Conservation (phyloP, 805 yeast species). For the Candida silvicultrix region DNA sequence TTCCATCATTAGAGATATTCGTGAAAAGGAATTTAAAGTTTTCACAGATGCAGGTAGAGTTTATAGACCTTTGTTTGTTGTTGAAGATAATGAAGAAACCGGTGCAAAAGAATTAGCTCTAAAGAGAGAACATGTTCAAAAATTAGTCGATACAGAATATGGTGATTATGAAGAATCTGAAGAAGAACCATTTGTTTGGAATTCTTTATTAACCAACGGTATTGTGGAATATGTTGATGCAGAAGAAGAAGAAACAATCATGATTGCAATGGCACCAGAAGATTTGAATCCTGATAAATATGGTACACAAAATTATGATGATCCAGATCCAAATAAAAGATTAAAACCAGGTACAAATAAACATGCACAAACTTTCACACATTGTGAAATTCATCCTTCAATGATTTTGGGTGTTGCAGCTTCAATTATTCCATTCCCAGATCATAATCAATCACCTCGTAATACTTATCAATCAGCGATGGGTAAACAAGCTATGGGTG, state of each 20-base stretch:
- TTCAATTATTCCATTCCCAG: constrained; percentile 98
- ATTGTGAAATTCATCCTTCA: constrained; percentile 98
- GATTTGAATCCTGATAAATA: constrained; percentile 67
- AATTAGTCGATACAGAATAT: constrained; percentile 58
- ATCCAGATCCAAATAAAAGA: constrained; percentile 56
- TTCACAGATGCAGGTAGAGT: constrained; percentile 99
- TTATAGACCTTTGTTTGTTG: constrained; percentile 92
- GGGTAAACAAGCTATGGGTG: constrained; percentile 99
- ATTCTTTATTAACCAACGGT: constrained; percentile 75
- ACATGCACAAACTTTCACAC: constrained; percentile 83
- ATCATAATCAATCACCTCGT: constrained; percentile 99
- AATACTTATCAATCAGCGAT: constrained; percentile 98
- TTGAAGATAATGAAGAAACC: constrained; percentile 74
- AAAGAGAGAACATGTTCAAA: constrained; percentile 77
- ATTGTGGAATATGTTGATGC: constrained; percentile 96
- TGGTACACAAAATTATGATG: constrained; percentile 30
- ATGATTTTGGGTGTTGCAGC: constrained; percentile 99
- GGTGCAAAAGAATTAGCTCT: constrained; percentile 66
- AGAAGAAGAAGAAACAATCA: constrained; percentile 96
- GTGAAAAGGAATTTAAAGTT: constrained; percentile 93
- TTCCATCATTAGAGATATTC: constrained; percentile 91
- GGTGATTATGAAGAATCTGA: constrained; percentile 44
- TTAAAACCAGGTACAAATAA: constrained; percentile 63
- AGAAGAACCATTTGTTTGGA: constrained; percentile 70
- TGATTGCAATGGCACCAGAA: constrained; percentile 99